phyloP scores from a whole-genome alignment of 2,329 filamentous ascomycete species.

The Zymoseptoria ardabiliae region DNA sequence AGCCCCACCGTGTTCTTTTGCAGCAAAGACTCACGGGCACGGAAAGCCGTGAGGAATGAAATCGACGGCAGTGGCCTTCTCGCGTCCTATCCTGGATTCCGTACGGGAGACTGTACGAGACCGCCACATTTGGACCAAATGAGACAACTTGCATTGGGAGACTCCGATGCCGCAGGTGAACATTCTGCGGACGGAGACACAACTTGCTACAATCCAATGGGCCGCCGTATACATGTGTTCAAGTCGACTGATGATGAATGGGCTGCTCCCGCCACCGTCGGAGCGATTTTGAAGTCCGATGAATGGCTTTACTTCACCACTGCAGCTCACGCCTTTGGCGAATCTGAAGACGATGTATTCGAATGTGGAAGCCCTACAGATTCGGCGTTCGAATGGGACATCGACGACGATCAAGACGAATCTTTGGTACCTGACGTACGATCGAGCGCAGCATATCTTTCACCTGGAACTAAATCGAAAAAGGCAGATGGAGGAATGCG shows the following conservation, averaged over 20 bases:
- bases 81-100: neutral
- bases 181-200: neutral
- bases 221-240: neutral
- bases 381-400: neutral
- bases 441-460: neutral
- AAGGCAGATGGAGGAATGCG: neutral
- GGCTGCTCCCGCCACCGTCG: neutral
- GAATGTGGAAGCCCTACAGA: neutral
- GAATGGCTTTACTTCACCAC: slow-evolving; percentile 5
- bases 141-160: slow-evolving; percentile 1
- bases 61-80: slow-evolving; percentile 4
- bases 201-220: neutral
- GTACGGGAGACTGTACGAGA: slow-evolving; percentile 4
- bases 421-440: neutral
- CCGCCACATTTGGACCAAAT: slow-evolving; percentile 4
- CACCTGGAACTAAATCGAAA: neutral
- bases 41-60: neutral
- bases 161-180: neutral
- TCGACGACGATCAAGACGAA: slow-evolving; percentile 2
- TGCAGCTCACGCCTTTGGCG: slow-evolving; percentile 3
- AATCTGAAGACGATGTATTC: neutral
- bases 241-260: neutral
- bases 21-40: slow-evolving; percentile 2
- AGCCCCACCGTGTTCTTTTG: slow-evolving; percentile 5
- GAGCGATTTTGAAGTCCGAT: slow-evolving; percentile 1